Evolutionary conservation across 805 yeast species (phyloP), one percentile per base, ranked within the genome.

Genomic region (Yamadazyma endophytica): DNA sequence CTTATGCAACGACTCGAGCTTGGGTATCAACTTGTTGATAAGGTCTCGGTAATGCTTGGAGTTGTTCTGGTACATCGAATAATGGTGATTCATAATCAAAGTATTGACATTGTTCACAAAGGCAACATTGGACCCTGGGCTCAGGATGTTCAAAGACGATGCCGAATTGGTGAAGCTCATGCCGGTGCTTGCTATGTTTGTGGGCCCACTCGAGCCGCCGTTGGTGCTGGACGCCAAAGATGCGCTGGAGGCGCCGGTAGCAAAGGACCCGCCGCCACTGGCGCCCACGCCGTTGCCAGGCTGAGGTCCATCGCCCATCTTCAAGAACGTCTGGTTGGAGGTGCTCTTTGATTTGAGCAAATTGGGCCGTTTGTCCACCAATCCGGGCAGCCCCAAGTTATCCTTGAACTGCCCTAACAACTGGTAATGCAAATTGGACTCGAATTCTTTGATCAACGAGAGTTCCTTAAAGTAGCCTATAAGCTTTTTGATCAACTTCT

Each of bases 371-470:
- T n/a, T 46, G 42, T 15, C 36, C 39, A 6, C 21, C 39, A 28
- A 20, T 33, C 9, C 36, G 14, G 4, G 33, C 28, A 12, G 40
- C 19, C 9, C 35, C 30, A 5, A 13, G 16, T 29, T 32, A 16
- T 17, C 15, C 60, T 42, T 61, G 62, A 20, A 64, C 19, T 65
- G 54, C 30, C 48, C 56, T 22, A 65, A 49, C 26, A 65, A 42
- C 43, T 65, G 72, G 32, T 47, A 50, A 30, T 56, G 56, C 32
- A 65, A 44, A 42, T 63, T 53, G 9, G 56, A 42, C 22, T 49
- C 55, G 46, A 75, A 65, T 40, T 65, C 75, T 48, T 72, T 73
- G 34, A 73, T 71, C 31, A 73, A 52, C 21, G 70, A 53, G 35
- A 71, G 54, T 43, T 75, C 70, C 36, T 54, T 60, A 26, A 61